Evolutionary conservation across 2,329 filamentous ascomycete genomes (phyloP).

Genomic region (Fusarium secorum): DNA sequence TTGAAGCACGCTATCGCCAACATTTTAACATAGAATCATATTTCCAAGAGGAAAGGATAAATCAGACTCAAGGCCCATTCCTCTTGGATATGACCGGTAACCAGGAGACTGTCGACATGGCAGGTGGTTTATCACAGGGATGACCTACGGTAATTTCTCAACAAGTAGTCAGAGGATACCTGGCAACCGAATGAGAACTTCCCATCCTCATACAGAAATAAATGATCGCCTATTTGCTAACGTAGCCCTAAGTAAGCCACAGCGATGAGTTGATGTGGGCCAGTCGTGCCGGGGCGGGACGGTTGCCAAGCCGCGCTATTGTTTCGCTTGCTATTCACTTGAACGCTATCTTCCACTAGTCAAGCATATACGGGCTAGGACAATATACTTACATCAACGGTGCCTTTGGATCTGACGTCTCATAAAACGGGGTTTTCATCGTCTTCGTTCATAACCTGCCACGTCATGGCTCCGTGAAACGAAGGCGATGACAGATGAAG

Average conservation of each 20-base stretch:
- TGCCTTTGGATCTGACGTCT: neutral
- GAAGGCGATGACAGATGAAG: too few relatives aligned
- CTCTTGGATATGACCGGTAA: rapidly evolving
- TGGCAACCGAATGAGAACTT: rapidly evolving
- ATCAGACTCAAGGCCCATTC: rapidly evolving
- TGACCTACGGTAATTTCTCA: rapidly evolving
- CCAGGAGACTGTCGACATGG: rapidly evolving
- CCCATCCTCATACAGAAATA: rapidly evolving
- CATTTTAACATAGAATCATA: rapidly evolving
- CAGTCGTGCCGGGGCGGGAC: neutral
- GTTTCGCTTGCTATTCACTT: neutral
- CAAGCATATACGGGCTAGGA: rapidly evolving
- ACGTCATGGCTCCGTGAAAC: neutral
- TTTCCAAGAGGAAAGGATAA: rapidly evolving
- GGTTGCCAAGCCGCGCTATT: neutral
- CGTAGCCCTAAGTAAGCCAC: neutral
- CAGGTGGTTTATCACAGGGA: rapidly evolving
- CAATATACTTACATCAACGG: rapidly evolving
- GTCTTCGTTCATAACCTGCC: rapidly evolving
- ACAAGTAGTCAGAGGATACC: rapidly evolving
- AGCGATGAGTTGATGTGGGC: neutral
- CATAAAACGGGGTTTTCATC: neutral
- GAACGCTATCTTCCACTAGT: neutral
- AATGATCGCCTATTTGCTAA: rapidly evolving
- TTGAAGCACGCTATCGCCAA: neutral